Conservation (phyloP, 2,329 filamentous ascomycete species). For the Talaromyces atroroseus region DNA sequence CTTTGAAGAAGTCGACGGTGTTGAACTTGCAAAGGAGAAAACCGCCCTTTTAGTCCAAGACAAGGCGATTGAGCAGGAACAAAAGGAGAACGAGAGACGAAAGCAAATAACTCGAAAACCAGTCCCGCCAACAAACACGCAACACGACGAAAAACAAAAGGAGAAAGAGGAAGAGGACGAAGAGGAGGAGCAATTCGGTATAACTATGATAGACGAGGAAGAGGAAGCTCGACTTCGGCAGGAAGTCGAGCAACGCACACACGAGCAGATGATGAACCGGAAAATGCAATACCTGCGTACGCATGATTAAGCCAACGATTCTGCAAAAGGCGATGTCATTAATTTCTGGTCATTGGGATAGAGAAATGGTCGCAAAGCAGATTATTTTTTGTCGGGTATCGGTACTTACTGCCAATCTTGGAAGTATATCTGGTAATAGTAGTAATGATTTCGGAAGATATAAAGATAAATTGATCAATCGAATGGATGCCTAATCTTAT, state of each 20-base stretch:
- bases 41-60: slow-evolving; percentile 36
- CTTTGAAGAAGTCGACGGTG: slow-evolving; percentile 60
- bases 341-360: background rate
- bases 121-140: background rate
- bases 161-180: slow-evolving; percentile 1
- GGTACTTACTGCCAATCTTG: no score
- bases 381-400: no score
- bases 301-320: background rate
- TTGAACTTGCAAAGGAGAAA: slow-evolving; percentile 40
- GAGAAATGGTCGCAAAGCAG: background rate
- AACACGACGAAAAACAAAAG: background rate
- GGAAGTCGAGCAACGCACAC: slow-evolving; percentile 26
- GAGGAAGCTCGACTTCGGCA: slow-evolving; percentile 22
- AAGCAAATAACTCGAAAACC: slow-evolving; percentile 19
- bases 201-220: slow-evolving; percentile 18
- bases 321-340: background rate
- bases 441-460: no score
- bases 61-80: slow-evolving; percentile 34
- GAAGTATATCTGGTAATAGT: no score
- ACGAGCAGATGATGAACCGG: slow-evolving; percentile 23
- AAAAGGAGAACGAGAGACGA: slow-evolving; percentile 25
- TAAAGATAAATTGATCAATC: background rate
- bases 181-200: slow-evolving; percentile 5
- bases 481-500: background rate
- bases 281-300: slow-evolving; percentile 15